These are phyloP conservation scores for Myxozyma geophila DNA, from an alignment of 805 yeast genomes.

Conservation along the genomic window DNA sequence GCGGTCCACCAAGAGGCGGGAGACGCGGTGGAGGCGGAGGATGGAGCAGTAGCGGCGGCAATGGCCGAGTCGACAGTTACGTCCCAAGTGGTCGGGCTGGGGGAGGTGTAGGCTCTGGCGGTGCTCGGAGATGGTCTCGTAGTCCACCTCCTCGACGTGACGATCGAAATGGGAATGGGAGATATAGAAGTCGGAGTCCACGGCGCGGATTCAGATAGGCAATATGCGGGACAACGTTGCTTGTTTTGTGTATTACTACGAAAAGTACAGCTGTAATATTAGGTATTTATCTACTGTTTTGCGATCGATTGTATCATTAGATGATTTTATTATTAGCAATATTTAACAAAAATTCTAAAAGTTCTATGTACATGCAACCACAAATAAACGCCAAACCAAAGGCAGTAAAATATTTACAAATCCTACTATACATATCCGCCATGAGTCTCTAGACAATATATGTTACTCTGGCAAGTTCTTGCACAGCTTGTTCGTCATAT, in stretches of 20 bases:
- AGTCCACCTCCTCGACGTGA: conserved; percentile 22
- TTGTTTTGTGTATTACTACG: too few species aligned
- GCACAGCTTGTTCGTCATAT: neutral
- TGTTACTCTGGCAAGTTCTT: conserved; percentile 1
- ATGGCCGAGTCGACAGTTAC: conserved; percentile 19
- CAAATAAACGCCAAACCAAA: neutral
- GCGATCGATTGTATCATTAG: too few species aligned
- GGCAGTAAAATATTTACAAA: neutral
- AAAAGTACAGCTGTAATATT: too few species aligned
- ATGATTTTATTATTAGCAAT: too few species aligned
- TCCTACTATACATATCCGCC: neutral
- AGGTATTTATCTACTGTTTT: too few species aligned
- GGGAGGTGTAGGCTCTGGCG: neutral
- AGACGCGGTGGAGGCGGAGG: conserved; percentile 14
- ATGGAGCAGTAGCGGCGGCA: conserved; percentile 15
- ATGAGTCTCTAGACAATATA: neutral
- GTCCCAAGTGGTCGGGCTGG: conserved; percentile 12
- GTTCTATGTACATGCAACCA: neutral
- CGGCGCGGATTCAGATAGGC: conserved; percentile 6
- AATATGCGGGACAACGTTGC: too few species aligned
- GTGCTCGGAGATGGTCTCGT: conserved; percentile 19
- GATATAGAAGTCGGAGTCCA: conserved; percentile 7
- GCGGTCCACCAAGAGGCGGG: conserved; percentile 8
- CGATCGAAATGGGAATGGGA: conserved; percentile 7
- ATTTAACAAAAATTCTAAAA: neutral